Base-by-base conservation (phyloP, 331 rosid genomes). In the Prunus yedoensis region DNA sequence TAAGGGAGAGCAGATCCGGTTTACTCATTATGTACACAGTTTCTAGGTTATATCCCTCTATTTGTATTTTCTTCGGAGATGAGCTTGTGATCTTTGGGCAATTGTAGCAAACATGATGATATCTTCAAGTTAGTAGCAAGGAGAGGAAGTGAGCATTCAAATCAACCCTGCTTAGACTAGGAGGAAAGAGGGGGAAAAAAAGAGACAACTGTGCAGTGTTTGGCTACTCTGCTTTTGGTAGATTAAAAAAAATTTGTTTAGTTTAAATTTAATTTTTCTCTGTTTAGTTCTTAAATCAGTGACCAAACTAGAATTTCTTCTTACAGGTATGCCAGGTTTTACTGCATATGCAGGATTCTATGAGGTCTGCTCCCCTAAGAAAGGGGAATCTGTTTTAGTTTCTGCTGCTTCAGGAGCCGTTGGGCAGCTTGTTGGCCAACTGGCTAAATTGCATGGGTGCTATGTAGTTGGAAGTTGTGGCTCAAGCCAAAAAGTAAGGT, bases 351-450 rank as follows among this genome's bases (percentile, higher is more conserved):
- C 66, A 32, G 90, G 90, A 68, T 86, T 86, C 84, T 81, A 74
- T 62, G 90, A 86, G 81, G 86, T 86, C 43, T 86, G 90, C 74
- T 62, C 82, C 58, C 90, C 90, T 4, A 86, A 86, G 74, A 81
- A 86, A 73, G 87, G 86, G 35, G 90, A 83, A 32, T 41, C 25
- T 61, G 90, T 86, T 66, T 73, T 86, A 23, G 84, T 86, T 77
- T 86, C 90, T 35, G 90, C 90, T 32, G 90, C 90, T 58, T 81
- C 86, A 38, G 90, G 90, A 76, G 90, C 90, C 20, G 88, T 87
- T 61, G 88, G 90, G 51, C 90, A 87, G 80, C 88, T 87, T 67
- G 88, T 87, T 69, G 88, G 88, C 81, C 88, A 87, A 67, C 86
- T 87, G 61, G 90, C 88, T 60, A 87, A 84, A 74, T 74, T 87